These are phyloP conservation scores for Plasmodium inui DNA, from an alignment of 169 alveolate genomes.

Conservation along the genomic window DNA sequence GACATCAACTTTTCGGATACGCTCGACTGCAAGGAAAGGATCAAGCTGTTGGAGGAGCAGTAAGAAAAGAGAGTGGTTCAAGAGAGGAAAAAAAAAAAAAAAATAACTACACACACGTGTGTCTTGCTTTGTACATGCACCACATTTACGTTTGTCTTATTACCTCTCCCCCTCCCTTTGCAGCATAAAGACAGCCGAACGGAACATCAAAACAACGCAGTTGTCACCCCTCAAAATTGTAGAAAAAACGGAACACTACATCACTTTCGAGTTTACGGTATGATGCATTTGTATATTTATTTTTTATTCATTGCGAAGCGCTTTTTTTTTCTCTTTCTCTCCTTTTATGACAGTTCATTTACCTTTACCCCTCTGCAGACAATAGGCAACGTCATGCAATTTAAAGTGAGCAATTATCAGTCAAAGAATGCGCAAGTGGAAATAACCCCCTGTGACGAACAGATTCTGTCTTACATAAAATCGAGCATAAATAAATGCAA, in stretches of 20 bases:
- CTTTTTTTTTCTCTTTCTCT: neutral
- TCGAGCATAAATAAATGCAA: slow-evolving; percentile 54
- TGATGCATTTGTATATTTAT: neutral
- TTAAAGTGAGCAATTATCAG: slow-evolving; percentile 29
- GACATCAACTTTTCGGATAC: slow-evolving; percentile 65
- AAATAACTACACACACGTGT: neutral
- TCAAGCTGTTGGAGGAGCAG: slow-evolving; percentile 55
- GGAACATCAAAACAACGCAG: slow-evolving; percentile 72
- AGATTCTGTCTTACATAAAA: slow-evolving; percentile 63
- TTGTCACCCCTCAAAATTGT: slow-evolving; percentile 64
- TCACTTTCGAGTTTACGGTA: slow-evolving; percentile 65
- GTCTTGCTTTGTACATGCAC: neutral
- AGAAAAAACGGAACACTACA: slow-evolving; percentile 41
- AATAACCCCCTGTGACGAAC: slow-evolving; percentile 52
- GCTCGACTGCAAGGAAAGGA: slow-evolving; percentile 65
- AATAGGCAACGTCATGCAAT: slow-evolving; percentile 37
- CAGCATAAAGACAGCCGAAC: slow-evolving; percentile 59
- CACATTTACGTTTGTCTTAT: neutral
- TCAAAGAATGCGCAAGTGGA: slow-evolving; percentile 50
- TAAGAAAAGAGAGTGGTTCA: neutral
- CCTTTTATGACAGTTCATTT: neutral
- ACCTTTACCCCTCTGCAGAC: slow-evolving; percentile 27
- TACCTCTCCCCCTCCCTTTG: neutral
- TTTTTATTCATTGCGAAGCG: neutral
- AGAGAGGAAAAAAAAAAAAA: neutral